These are phyloP conservation scores for Primulina eburnea DNA, from an alignment of 257 asterid species.

Conservation along the genomic window DNA sequence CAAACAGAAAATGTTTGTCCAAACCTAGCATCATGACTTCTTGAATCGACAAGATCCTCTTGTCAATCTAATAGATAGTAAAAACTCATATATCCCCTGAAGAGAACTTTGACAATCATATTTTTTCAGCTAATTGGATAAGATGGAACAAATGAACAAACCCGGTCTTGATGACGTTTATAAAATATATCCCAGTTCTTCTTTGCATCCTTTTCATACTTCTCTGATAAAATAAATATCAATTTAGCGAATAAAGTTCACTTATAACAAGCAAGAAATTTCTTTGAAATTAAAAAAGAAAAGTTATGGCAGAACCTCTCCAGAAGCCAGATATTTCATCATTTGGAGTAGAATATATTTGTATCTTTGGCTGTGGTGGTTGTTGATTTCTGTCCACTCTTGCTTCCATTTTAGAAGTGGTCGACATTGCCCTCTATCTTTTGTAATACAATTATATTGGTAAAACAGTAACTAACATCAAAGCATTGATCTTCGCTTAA, in stretches of 20 bases:
- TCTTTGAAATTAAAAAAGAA: not conserved
- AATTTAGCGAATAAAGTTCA: slow-evolving; percentile 12
- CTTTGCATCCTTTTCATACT: slow-evolving; percentile 90
- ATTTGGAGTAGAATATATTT: slow-evolving; percentile 65
- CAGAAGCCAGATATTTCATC: slow-evolving; percentile 88
- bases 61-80: not conserved
- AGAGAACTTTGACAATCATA: slow-evolving; percentile 1
- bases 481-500: slow-evolving; percentile 14
- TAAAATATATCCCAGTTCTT: slow-evolving; percentile 94
- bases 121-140: slow-evolving; percentile 10
- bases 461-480: not conserved
- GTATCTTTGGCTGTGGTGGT: slow-evolving; percentile 52
- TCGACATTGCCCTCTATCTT: slow-evolving; percentile 32
- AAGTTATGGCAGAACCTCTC: slow-evolving; percentile 49
- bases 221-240: slow-evolving; percentile 45
- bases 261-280: not conserved
- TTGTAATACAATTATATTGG: not conserved
- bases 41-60: not conserved
- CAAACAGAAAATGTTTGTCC: not conserved
- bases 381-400: slow-evolving; percentile 31
- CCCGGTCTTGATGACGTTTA: slow-evolving; percentile 90
- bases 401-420: slow-evolving; percentile 27
- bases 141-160: slow-evolving; percentile 32
- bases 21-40: not conserved
- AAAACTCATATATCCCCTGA: not conserved